A percentile compares a stretch with the other conserved stretches of the same genome.
Conservation (phyloP, 2,329 filamentous ascomycete species). For the Talaromyces pinophilus region DNA sequence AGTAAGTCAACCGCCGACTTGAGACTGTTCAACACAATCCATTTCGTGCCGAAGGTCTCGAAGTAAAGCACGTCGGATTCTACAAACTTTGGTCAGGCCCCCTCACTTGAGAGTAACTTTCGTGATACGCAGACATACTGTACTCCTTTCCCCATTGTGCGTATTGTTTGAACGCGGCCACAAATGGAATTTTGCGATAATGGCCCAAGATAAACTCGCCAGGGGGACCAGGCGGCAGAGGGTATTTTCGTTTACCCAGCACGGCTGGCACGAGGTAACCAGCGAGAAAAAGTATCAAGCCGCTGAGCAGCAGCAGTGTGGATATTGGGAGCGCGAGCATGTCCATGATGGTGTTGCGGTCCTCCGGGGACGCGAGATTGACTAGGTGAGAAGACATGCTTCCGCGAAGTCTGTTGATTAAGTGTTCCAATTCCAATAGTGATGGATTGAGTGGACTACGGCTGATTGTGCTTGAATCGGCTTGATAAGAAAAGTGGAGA, state of each 20-base stretch:
- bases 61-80: slow-evolving; percentile 17
- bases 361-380: background rate
- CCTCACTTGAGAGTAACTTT: no score
- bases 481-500: slow-evolving; percentile 6
- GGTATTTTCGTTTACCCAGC: slow-evolving; percentile 8
- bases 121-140: background rate
- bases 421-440: background rate
- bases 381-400: background rate
- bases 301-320: background rate
- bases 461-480: slow-evolving; percentile 1
- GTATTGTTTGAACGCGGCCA: slow-evolving; percentile 9
- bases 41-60: slow-evolving; percentile 5
- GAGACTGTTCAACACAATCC: slow-evolving; percentile 14
- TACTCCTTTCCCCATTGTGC: slow-evolving; percentile 14
- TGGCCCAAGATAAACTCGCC: slow-evolving; percentile 10
- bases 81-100: background rate
- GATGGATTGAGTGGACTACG: background rate
- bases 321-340: background rate
- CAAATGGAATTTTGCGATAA: slow-evolving; percentile 6
- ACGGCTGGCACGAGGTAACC: background rate
- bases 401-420: background rate
- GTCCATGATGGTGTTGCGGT: slow-evolving; percentile 1
- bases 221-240: slow-evolving; percentile 10
- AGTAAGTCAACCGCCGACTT: slow-evolving; percentile 12
- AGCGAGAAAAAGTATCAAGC: background rate